phyloP scores from a whole-genome alignment of 768 basidiomycete genomes.

The Cystobasidiopsis lactophilus region DNA sequence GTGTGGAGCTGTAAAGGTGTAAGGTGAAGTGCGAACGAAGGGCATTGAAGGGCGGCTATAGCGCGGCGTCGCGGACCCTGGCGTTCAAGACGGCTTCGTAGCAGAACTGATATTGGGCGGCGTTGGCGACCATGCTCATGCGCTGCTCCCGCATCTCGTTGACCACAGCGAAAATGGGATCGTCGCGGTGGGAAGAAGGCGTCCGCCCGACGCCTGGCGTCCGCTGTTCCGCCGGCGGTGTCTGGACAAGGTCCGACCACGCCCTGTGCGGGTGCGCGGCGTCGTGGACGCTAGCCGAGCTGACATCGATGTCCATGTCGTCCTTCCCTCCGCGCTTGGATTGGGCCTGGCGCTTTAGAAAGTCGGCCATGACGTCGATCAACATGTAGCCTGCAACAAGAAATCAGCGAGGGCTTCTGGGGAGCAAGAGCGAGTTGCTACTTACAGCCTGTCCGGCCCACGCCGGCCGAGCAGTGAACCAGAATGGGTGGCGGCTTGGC shows the following conservation, averaged over 20 bases:
- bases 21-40: too few relatives aligned
- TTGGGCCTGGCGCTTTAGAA: not conserved
- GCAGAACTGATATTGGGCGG: slow-evolving; percentile 84
- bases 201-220: too few relatives aligned
- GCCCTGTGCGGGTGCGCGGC: too few relatives aligned
- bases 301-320: not conserved
- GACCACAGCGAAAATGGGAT: slow-evolving; percentile 59
- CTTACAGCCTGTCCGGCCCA: slow-evolving; percentile 57
- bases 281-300: not conserved
- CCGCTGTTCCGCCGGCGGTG: too few relatives aligned
- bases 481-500: slow-evolving; percentile 27
- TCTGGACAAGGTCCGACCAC: too few relatives aligned
- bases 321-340: not conserved
- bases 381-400: not conserved
- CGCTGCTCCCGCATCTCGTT: slow-evolving; percentile 90
- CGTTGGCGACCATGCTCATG: slow-evolving; percentile 87
- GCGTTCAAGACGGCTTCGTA: slow-evolving; percentile 69
- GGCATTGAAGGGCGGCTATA: too few relatives aligned
- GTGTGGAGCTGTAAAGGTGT: too few relatives aligned
- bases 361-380: slow-evolving; percentile 21
- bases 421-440: not conserved
- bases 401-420: not conserved
- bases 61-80: slow-evolving; percentile 27
- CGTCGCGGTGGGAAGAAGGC: slow-evolving; percentile 33
- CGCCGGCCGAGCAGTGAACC: slow-evolving; percentile 81